Base-by-base conservation (phyloP, 768 basidiomycete species). In the Suillus sp. region DNA sequence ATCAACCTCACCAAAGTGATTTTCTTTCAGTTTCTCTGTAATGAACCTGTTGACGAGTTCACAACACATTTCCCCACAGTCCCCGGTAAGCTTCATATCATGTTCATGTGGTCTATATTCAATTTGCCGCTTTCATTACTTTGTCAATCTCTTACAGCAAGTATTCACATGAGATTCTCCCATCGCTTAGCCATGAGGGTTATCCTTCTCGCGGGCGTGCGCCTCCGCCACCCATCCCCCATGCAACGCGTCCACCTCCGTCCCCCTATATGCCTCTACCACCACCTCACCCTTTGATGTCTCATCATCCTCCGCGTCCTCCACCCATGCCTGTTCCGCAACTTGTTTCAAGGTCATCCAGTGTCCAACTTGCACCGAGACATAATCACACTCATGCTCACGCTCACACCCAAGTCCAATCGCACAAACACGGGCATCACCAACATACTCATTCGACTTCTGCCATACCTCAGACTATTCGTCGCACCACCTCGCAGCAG, bases 371-470 rank as follows among this genome's bases (percentile, higher is more conserved):
- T 30, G 30, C 64, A 40, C 62, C 25, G 48, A 58, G 25, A 32
- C 56, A 57, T 10, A 60, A 65, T 8, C 64, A 61, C 16, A 25
- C 22, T 62, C 66, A 16, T 61, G 14, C 4, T 66, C 60, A 37
- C 37, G 14, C n/a, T 54, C 34, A 47, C 54, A 25, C 43, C 40
- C 61, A 58, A 53, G 45, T 32, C 30, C 64, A 18, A 22, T 69
- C 25, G 68, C 72, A 11, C 56, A 57, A 38, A 13, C 56, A 69
- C 62, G 32, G 61, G 48, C 14, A 54, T 66, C 42, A 62, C 69
- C 70, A 71, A 22, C 71, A 67, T 60, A 70, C 76, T 42, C 72
- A 76, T 45, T 74, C 71, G 25, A 62, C 63, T 35, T 64, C 75
- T 47, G 59, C 65, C 10, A 42, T 9, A 13, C 22, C 59, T n/a